Evolutionary conservation across 805 yeast species (phyloP).

Genomic region (Scheffersomyces spartinae): DNA sequence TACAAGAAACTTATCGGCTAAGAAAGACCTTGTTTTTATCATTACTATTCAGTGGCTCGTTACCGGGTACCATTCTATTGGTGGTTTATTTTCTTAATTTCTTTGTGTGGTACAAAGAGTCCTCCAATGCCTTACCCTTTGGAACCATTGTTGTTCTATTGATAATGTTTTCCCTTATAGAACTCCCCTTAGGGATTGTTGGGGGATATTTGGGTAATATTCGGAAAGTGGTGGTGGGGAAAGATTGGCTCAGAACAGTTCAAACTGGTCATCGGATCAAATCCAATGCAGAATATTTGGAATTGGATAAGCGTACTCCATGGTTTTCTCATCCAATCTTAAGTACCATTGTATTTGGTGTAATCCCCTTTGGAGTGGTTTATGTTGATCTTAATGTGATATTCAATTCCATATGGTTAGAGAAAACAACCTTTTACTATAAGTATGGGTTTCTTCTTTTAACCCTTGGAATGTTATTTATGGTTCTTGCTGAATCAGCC

Average conservation of each 20-base stretch:
- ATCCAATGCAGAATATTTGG: constrained; percentile 2
- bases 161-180: constrained; percentile 49
- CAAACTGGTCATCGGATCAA: constrained; percentile 1
- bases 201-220: constrained; percentile 53
- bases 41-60: constrained; percentile 21
- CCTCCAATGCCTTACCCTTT: constrained; percentile 70
- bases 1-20: constrained; percentile 22
- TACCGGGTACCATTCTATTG: constrained; percentile 38
- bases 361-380: constrained; percentile 71
- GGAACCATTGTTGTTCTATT: constrained; percentile 56
- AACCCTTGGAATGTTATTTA: constrained; percentile 45
- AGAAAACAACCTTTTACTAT: constrained; percentile 67
- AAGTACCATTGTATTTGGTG: constrained; percentile 43
- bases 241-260: constrained; percentile 3
- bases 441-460: constrained; percentile 67
- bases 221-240: constrained; percentile 3
- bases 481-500: constrained; percentile 62
- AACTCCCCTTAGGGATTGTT: constrained; percentile 60
- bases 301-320: constrained; percentile 4
- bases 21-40: constrained; percentile 12
- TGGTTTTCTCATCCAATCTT: constrained; percentile 13
- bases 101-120: constrained; percentile 65
- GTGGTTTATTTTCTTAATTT: constrained; percentile 47
- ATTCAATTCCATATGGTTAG: constrained; percentile 70
- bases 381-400: constrained; percentile 66